Base-by-base conservation (phyloP, 495 filamentous ascomycete species). In the Rhypophila decipiens region DNA sequence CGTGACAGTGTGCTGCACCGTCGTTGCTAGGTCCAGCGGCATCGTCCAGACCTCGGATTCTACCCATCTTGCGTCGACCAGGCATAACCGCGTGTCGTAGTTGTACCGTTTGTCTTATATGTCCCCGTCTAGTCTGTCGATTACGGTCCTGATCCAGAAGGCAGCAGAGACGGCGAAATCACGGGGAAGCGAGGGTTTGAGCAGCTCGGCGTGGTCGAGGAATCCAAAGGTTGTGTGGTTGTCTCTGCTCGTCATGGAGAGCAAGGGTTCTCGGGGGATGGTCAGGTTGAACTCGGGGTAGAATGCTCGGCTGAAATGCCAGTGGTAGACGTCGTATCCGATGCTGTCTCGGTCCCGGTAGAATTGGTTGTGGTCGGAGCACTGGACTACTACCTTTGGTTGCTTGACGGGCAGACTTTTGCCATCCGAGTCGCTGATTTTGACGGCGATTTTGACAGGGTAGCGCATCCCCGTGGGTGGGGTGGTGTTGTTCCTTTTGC, bases 61-160 rank as follows among this genome's bases (percentile, higher is more conserved):
- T 15, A 44, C 24, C 42, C 42, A 44, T 24, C 42, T 24, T 5
- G 42, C 42, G 42, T 44, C 42, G 18, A 44, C 20, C 2, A 44
- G 31, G n/a, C 42, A 44, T 2, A 44, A 7, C 20, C 7, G 19
- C 7, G 21, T 19, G 3, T 29, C 22, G 24, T 24, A 31, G 7
- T 7, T 31, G 27, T 31, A 31, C 27, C 27, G 7, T 13, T 31
- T 7, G 27, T 13, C 27, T n/a, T n/a, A n/a, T n/a, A n/a, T n/a
- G n/a, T n/a, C n/a, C n/a, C n/a, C n/a, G n/a, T n/a, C n/a, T n/a
- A n/a, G n/a, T n/a, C n/a, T n/a, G n/a, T n/a, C n/a, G n/a, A n/a
- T n/a, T n/a, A n/a, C n/a, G n/a, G n/a, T n/a, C n/a, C 24, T 12
- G 15, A 29, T 27, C 21, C 20, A 44, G 7, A 44, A 13, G 7